These are phyloP conservation scores for Manihot esculenta DNA, from an alignment of 441 rosid species.

Conservation along the genomic window DNA sequence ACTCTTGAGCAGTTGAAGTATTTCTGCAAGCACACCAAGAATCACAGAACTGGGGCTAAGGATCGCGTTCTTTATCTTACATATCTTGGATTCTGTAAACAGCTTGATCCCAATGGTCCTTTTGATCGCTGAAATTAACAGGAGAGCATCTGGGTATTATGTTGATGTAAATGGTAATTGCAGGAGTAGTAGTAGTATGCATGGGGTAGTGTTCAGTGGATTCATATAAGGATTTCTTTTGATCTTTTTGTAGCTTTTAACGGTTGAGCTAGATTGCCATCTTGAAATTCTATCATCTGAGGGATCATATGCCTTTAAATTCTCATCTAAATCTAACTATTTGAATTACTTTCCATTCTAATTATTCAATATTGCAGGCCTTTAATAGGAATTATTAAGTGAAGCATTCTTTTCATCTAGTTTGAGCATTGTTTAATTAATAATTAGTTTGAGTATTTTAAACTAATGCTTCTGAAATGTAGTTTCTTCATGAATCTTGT, in stretches of 20 bases:
- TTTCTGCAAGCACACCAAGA: constrained; percentile 60
- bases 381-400: too few species aligned
- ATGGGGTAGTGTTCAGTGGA: not conserved
- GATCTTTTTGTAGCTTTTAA: not conserved
- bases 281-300: not conserved
- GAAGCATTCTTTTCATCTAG: too few species aligned
- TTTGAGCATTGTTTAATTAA: too few species aligned
- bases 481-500: too few species aligned
- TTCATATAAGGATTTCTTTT: not conserved
- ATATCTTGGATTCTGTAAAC: constrained; percentile 58
- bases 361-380: too few species aligned
- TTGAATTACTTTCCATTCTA: too few species aligned
- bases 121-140: constrained; percentile 26
- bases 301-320: too few species aligned
- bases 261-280: not conserved
- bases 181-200: not conserved
- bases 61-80: constrained; percentile 65
- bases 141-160: too few species aligned
- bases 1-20: constrained; percentile 69
- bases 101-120: constrained; percentile 53
- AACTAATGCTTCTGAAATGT: too few species aligned
- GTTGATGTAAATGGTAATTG: too few species aligned
- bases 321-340: too few species aligned
- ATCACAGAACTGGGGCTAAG: constrained; percentile 76
- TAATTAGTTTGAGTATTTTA: too few species aligned